Base-by-base conservation (phyloP, 768 basidiomycete genomes). In the Lentinula aciculospora region DNA sequence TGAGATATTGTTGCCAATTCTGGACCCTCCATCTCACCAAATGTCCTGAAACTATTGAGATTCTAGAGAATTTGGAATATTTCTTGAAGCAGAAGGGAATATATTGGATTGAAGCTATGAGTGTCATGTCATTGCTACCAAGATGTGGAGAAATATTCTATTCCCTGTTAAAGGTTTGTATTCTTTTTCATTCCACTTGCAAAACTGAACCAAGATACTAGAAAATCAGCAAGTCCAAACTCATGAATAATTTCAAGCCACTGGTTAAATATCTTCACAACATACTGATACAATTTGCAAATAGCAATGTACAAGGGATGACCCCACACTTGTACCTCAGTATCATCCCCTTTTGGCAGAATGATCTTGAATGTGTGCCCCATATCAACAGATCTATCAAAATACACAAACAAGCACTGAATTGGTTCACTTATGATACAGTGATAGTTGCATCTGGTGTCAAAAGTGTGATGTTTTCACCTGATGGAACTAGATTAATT, bases 51-150 rank as follows among this genome's bases (percentile, higher is more conserved):
- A 9, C 32, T 13, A 23, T 37, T 15, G 13, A 39, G 6, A 17
- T 57, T 17, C 5, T 57, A 8, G 29, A n/a, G 13, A 31, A 21
- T 6, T 9, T 57, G 15, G 28, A 57, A 8, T 17, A 15, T 1
- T 57, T 57, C 15, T n/a, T 47, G 44, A 58, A 15, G 27, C 13
- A 53, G 2, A 53, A 44, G 27, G 50, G 48, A 13, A 19, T 58
- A 17, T 58, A 28, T 37, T 58, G 58, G 58, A 44, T 58, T 27
- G 58, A 58, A 32, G 40, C 42, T 8, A 58, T 58, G 58, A 58
- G 42, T 36, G 9, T 58, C 15, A 7, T 34, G 13, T 21, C 23
- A 6, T 7, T 21, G 10, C 28, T 55, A 29, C 5, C 13, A 15
- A 29, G 7, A 44, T 40, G 53, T 29, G 49, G 49, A 28, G 29